phyloP scores from a whole-genome alignment of 2,329 filamentous ascomycete genomes.

The Stemphylium beticola region DNA sequence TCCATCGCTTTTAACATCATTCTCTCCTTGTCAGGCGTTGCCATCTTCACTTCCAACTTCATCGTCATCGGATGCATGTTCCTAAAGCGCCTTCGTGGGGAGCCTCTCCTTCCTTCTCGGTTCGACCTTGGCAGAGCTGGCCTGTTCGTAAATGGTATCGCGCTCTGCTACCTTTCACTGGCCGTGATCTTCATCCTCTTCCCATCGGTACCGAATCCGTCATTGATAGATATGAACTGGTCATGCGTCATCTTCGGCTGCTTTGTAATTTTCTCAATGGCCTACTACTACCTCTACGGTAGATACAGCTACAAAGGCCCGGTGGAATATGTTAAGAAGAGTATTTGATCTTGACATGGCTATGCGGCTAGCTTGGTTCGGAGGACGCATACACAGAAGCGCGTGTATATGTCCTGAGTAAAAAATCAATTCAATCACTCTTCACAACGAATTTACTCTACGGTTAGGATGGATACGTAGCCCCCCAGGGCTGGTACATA shows the following conservation, averaged over 20 bases:
- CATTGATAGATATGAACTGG: constrained; percentile 52
- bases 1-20: constrained; percentile 26
- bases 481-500: constrained; percentile 56
- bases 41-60: constrained; percentile 16
- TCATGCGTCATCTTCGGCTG: constrained; percentile 50
- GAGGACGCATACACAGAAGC: no score
- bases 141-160: constrained; percentile 49
- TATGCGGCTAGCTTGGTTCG: no score
- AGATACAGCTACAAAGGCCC: constrained; percentile 43
- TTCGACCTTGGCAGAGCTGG: constrained; percentile 55
- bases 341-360: no score
- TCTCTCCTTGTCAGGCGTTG: constrained; percentile 8
- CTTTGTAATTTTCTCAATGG: constrained; percentile 49
- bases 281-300: constrained; percentile 50
- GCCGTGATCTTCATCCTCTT: constrained; percentile 54
- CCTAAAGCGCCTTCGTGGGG: constrained; percentile 49
- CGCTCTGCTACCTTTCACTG: constrained; percentile 47
- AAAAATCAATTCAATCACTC: no score
- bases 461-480: constrained; percentile 13
- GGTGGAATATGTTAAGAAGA: not conserved
- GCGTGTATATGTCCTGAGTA: no score
- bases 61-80: constrained; percentile 55
- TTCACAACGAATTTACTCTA: no score
- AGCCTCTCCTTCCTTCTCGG: constrained; percentile 51
- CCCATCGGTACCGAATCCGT: constrained; percentile 26